Evolutionary conservation across 129 eudicot genomes (phyloP), one percentile per base, ranked within the genome.

Genomic region (Cynara cardunculus): DNA sequence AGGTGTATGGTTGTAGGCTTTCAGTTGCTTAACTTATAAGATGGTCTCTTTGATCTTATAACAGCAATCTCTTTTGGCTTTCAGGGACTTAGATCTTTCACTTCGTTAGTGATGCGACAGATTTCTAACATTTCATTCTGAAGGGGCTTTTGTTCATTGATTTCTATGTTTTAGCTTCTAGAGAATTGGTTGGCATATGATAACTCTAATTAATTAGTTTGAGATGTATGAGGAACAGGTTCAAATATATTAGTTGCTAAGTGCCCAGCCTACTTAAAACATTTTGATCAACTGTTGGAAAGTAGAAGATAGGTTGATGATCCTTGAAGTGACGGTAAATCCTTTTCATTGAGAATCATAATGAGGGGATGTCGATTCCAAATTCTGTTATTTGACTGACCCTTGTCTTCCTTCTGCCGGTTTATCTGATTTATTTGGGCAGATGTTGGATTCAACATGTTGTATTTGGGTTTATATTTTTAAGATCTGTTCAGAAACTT

Each of bases 401-500:
- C 25, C 77, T 73, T 26, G 6, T 75, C 77, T 79, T 70, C 25
- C 39, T 16, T 71, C n/a, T 49, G 49, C 62, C 61, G 18, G 35
- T 25, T 16, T 78, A 78, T 78, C 19, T 68, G 64, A 39, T 67
- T 18, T 79, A 37, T 39, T 71, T 79, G 22, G 25, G 69, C 25
- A 53, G 35, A 21, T 69, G 18, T 70, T 79, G 83, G 83, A 62
- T 80, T 71, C 25, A 80, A 24, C 71, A 18, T 78, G 75, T 65
- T 71, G 62, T 74, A 72, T 80, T 18, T 62, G 26, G 11, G 22
- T 35, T 35, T 16, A 65, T 70, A 35, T 64, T 26, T 32, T 19
- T 18, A 7, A n/a, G 66, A 72, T 62, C 27, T 72, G 41, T 35
- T 80, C 69, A 2, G 69, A 61, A 25, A 59, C 71, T 16, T 78